Evolutionary conservation across 176 grass and related monocot species (phyloP), one percentile per base, ranked within the genome.

Genomic region (Coix lacrymajobi): DNA sequence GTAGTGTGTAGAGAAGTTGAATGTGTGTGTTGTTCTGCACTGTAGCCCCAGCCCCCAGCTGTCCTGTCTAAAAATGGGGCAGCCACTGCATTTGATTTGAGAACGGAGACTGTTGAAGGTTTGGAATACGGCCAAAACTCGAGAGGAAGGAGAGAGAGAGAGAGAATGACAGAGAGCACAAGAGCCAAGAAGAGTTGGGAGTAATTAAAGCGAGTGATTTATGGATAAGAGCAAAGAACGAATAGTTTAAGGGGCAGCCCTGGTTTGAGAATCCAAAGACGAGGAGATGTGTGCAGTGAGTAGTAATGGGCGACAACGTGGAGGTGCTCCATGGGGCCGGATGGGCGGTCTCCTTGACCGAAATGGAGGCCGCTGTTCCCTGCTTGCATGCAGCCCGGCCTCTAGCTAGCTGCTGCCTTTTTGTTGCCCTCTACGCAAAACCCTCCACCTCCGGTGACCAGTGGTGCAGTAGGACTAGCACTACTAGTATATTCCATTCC

Each of bases 341-440:
- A 58, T 78, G 89, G 89, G 77, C 85, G 89, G 89, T 91, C 89
- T 85, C 57, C 85, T 91, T 91, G 89, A 91, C 89, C 85, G 37
- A 71, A 85, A 73, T 78, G 77, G 75, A 39, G 89, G 85, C 81
- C 77, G 80, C 63, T 77, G 77, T 71, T 84, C 85, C 76, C n/a
- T n/a, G n/a, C 81, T 68, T 76, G 70, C 85, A 87, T 88, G 89
- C 81, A 80, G 32, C 73, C 68, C n/a, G n/a, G n/a, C n/a, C n/a
- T n/a, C 74, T 72, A 88, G 52, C 58, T 71, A 86, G n/a, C n/a
- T n/a, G 32, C 69, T 66, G 29, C 65, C 75, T 91, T 90, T 90
- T 86, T 76, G 77, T 91, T 85, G 76, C 89, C 79, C 54, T 75
- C 85, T 58, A 91, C 80, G 77, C 70, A 34, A 87, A 84, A 69